These are phyloP conservation scores for Coffea eugenioides DNA, from an alignment of 257 asterid genomes.

Conservation along the genomic window DNA sequence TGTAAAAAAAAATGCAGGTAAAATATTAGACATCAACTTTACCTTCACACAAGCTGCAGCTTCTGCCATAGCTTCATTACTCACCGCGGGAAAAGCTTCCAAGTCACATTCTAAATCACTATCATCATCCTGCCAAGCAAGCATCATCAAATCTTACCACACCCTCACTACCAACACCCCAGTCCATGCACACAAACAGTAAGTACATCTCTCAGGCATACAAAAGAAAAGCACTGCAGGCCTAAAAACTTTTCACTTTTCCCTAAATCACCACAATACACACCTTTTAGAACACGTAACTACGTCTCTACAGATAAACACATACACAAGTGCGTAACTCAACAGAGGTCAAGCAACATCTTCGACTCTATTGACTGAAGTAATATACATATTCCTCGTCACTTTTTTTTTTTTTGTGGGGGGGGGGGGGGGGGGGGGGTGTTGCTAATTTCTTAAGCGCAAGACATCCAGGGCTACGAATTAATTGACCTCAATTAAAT, in stretches of 20 bases:
- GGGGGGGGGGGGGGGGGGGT: too few relatives aligned
- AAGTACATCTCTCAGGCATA: too few relatives aligned
- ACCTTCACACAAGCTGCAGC: slow-evolving; percentile 87
- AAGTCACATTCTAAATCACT: slow-evolving; percentile 78
- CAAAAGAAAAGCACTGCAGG: neutral
- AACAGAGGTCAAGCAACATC: slow-evolving; percentile 48
- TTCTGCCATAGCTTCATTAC: slow-evolving; percentile 69
- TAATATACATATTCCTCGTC: too few relatives aligned
- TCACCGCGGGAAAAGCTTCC: slow-evolving; percentile 65
- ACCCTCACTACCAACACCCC: neutral
- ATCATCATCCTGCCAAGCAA: slow-evolving; percentile 66
- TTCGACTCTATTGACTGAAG: slow-evolving; percentile 31
- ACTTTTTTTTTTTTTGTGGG: neutral
- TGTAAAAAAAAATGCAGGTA: neutral
- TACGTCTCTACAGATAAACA: too few relatives aligned
- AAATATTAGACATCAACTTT: slow-evolving; percentile 1
- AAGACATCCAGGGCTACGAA: neutral
- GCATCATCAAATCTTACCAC: slow-evolving; percentile 16
- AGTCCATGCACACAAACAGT: neutral
- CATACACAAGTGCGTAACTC: neutral
- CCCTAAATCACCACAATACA: neutral
- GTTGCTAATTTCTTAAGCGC: neutral
- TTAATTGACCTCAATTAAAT: neutral
- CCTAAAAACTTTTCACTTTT: neutral
- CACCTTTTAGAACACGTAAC: neutral